Evolutionary conservation across 257 asterid genomes (phyloP).

Genomic region (Fraxinus americana): DNA sequence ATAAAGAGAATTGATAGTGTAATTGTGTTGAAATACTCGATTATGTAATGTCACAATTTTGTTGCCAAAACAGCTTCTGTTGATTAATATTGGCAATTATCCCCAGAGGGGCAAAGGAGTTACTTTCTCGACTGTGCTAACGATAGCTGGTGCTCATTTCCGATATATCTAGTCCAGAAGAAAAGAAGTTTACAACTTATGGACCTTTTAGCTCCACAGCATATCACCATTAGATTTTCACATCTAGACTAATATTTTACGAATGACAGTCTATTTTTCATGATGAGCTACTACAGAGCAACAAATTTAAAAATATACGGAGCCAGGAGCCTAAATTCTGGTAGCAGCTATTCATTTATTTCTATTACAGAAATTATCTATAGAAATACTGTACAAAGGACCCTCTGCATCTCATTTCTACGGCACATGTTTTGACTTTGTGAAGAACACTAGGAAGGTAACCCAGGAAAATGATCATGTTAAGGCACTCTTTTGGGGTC

Average conservation of each 20-base stretch:
- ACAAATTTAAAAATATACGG: conserved; percentile 19
- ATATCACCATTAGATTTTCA: no score
- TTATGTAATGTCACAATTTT: conserved; percentile 16
- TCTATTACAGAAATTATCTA: conserved; percentile 28
- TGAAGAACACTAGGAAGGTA: conserved; percentile 6
- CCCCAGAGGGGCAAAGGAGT: no score
- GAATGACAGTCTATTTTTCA: conserved; percentile 12
- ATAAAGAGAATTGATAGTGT: conserved; percentile 46
- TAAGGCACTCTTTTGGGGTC: conserved; percentile 24
- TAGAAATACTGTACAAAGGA: conserved; percentile 40
- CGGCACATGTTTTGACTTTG: conserved; percentile 9
- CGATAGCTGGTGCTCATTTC: no score
- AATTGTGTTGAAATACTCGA: not conserved
- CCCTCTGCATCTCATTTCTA: conserved; percentile 22
- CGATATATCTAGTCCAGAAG: no score
- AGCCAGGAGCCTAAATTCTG: conserved; percentile 24
- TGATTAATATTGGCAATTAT: no score
- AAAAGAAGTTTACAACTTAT: no score
- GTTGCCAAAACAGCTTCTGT: conserved; percentile 19
- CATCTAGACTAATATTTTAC: conserved; percentile 19
- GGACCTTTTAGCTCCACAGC: no score
- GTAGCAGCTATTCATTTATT: conserved; percentile 35
- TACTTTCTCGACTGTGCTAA: no score
- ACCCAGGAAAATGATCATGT: conserved; percentile 4
- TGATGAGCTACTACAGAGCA: no score